Conservation (phyloP, 2,329 filamentous ascomycete species). For the Ophiosphaerella narmari region DNA sequence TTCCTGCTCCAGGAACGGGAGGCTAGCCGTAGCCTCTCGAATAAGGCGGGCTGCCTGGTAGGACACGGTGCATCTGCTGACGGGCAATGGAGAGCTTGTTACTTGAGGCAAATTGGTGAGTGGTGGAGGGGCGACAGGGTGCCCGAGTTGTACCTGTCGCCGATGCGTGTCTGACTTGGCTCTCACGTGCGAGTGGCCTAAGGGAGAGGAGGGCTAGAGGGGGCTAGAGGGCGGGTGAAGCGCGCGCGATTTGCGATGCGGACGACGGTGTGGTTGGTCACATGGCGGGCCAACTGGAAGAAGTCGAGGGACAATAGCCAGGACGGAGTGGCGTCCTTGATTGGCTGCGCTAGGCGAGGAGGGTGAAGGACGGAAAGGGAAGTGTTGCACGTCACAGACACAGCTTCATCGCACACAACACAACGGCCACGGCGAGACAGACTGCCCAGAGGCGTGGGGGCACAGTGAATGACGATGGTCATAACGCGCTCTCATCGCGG, state of each 20-base stretch:
- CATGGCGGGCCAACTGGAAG: constrained; percentile 12
- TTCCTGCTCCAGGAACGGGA: constrained; percentile 24
- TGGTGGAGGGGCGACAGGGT: constrained; percentile 25
- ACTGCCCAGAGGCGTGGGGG: constrained; percentile 17
- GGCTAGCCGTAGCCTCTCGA: constrained; percentile 15
- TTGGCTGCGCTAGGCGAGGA: constrained; percentile 19
- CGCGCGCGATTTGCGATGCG: constrained; percentile 10
- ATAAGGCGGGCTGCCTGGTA: constrained; percentile 21
- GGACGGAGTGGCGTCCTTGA: constrained; percentile 15
- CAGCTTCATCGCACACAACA: background rate
- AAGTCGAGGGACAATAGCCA: constrained; percentile 6
- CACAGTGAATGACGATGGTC: constrained; percentile 29
- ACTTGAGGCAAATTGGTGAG: constrained; percentile 36
- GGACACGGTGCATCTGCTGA: constrained; percentile 28
- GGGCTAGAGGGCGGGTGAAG: constrained; percentile 6
- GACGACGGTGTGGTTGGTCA: constrained; percentile 11
- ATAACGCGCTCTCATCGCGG: constrained; percentile 39
- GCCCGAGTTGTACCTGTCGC: constrained; percentile 35
- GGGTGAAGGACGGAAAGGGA: constrained; percentile 12
- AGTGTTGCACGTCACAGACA: no score
- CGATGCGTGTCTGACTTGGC: constrained; percentile 39
- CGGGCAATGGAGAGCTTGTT: constrained; percentile 28
- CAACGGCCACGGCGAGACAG: constrained; percentile 12
- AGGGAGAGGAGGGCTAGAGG: constrained; percentile 7
- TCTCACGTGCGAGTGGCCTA: constrained; percentile 27